These are phyloP conservation scores for Tylopilus balloui DNA, from an alignment of 768 basidiomycete species.

Conservation along the genomic window DNA sequence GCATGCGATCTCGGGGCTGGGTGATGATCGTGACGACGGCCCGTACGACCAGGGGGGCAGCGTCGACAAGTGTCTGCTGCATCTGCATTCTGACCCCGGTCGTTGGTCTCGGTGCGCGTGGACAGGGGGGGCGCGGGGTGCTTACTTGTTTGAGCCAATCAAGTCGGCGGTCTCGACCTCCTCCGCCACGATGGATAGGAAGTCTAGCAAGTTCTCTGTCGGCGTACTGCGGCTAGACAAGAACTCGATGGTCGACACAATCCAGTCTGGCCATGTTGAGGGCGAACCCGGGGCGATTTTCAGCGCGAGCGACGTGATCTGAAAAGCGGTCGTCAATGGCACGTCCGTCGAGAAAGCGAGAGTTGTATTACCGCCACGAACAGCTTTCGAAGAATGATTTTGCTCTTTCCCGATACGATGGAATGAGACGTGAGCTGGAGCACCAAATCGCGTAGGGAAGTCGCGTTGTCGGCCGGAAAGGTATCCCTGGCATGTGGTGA, in stretches of 20 bases:
- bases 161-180: slow-evolving; percentile 76
- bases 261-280: slow-evolving; percentile 72
- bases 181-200: slow-evolving; percentile 79
- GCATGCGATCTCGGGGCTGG: slow-evolving; percentile 32
- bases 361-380: slow-evolving; percentile 68
- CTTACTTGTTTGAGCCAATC: slow-evolving; percentile 67
- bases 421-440: slow-evolving; percentile 68
- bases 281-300: slow-evolving; percentile 59
- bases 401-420: slow-evolving; percentile 52
- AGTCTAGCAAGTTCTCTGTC: slow-evolving; percentile 62
- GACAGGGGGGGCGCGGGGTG: slow-evolving; percentile 8
- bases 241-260: slow-evolving; percentile 56
- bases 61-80: slow-evolving; percentile 59
- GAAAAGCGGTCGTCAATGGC: slow-evolving; percentile 5
- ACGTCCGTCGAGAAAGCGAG: background rate
- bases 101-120: slow-evolving; percentile 5
- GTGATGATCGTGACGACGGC: slow-evolving; percentile 59
- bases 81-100: slow-evolving; percentile 50
- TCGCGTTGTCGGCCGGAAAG: slow-evolving; percentile 59
- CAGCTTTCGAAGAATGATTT: slow-evolving; percentile 78
- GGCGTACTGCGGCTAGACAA: slow-evolving; percentile 59
- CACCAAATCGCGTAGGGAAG: slow-evolving; percentile 58
- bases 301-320: slow-evolving; percentile 69
- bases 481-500: slow-evolving; percentile 52
- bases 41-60: slow-evolving; percentile 65